Evolutionary conservation across 2,329 filamentous ascomycete genomes (phyloP), one percentile per base, ranked within the genome.

Genomic region (Sporothrix pseudoabietina): DNA sequence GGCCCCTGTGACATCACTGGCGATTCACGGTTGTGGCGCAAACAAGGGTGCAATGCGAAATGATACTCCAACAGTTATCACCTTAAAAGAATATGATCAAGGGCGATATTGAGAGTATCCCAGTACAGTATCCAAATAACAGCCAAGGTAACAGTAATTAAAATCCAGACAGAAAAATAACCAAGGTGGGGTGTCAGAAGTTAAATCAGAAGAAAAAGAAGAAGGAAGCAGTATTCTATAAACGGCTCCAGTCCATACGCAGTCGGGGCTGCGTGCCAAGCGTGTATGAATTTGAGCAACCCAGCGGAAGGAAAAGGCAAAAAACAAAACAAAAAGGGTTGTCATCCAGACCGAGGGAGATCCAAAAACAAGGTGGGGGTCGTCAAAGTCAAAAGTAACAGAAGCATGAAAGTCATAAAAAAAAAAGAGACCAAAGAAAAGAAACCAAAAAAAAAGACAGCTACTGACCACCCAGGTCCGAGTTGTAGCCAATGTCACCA

Each of bases 401-500:
- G 39, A 54, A 74, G 61, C 57, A 44, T 41, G 47, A 35, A 71
- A 7, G 26, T 39, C 22, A 39, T 63, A 49, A 71, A 19, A 54
- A 63, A 63, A 57, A 71, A 9, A 57, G 69, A 9, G 30, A 4
- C 4, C 22, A 22, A 72, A 71, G 69, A 72, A 12, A 39, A 30
- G n/a, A 4, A 39, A 44, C n/a, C 2, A 12, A 19, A 73, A 71
- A 71, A 72, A 12, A 26, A 57, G 12, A 30, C 70, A 55, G 61
- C 26, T 73, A 74, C 54, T 71, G 69, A 12, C 69, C 83, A 54
- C 85, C 85, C 76, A 85, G 87, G 75, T 88, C 87, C 73, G 86
- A 88, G 22, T 82, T 81, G 75, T 88, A 87, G 26, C 85, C 86
- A 69, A 87, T 84, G 52, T 88, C 86, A 19, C 85, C 85, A 78